Conservation (phyloP, 176 grass and related monocot genomes). For the Metroxylon sagu region DNA sequence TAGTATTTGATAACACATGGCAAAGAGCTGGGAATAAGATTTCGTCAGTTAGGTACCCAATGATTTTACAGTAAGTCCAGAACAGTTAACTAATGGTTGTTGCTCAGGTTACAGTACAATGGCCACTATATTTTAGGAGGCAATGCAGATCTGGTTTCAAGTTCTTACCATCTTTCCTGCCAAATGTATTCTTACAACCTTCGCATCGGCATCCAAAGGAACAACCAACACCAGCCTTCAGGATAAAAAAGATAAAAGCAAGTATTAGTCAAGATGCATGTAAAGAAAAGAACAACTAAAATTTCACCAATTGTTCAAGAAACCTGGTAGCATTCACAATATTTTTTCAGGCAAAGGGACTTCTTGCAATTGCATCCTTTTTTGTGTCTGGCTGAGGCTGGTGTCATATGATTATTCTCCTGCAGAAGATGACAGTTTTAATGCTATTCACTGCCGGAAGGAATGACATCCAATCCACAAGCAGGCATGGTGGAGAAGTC, state of each 20-base stretch:
- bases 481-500: background rate
- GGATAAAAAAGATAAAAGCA: background rate
- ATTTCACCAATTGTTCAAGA: background rate
- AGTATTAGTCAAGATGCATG: background rate
- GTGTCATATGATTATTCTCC: slow-evolving; percentile 21
- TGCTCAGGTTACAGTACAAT: no score
- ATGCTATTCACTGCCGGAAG: background rate
- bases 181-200: slow-evolving; percentile 27
- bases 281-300: background rate
- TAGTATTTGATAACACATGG: no score
- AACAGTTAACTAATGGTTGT: no score
- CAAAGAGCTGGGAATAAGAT: no score
- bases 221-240: slow-evolving; percentile 30
- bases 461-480: background rate
- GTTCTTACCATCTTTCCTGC: slow-evolving; percentile 30
- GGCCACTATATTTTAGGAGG: no score
- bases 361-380: slow-evolving; percentile 41
- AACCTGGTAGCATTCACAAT: slow-evolving; percentile 37
- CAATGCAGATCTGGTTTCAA: background rate
- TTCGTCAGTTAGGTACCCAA: no score
- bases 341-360: slow-evolving; percentile 35
- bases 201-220: slow-evolving; percentile 31
- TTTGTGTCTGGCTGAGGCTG: slow-evolving; percentile 28
- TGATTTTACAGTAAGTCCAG: no score
- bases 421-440: background rate